phyloP scores from a whole-genome alignment of 129 eudicot species.

The Centrapalus pauciflorus region DNA sequence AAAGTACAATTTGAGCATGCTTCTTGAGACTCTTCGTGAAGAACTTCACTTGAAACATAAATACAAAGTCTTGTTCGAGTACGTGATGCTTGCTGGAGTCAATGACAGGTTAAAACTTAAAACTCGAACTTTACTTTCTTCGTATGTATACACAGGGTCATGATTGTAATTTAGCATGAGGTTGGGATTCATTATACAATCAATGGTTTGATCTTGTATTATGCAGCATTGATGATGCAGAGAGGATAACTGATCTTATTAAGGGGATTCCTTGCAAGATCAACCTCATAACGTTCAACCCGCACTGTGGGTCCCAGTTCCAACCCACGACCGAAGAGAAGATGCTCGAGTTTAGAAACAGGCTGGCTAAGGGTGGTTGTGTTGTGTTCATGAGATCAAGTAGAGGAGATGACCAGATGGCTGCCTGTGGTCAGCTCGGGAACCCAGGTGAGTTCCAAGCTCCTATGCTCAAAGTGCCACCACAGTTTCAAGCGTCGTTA shows the following conservation, averaged over 20 bases:
- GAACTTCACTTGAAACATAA: slow-evolving; percentile 60
- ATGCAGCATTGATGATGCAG: slow-evolving; percentile 82
- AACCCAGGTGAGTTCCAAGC: slow-evolving; percentile 77
- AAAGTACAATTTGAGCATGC: slow-evolving; percentile 73
- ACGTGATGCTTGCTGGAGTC: slow-evolving; percentile 92
- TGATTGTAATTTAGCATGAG: not conserved
- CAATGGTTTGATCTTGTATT: not conserved
- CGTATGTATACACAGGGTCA: not conserved
- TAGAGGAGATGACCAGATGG: slow-evolving; percentile 97
- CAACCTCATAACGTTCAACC: slow-evolving; percentile 82
- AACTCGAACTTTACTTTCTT: not conserved
- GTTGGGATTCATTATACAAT: not conserved
- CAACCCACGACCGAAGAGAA: slow-evolving; percentile 64
- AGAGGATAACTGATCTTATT: slow-evolving; percentile 70
- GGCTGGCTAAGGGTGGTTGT: slow-evolving; percentile 63
- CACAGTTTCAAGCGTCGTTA: slow-evolving; percentile 51
- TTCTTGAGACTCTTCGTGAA: slow-evolving; percentile 80
- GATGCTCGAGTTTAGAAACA: slow-evolving; percentile 73
- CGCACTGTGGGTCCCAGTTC: slow-evolving; percentile 74
- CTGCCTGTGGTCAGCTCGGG: slow-evolving; percentile 96
- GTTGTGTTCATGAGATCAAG: slow-evolving; percentile 64
- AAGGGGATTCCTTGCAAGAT: slow-evolving; percentile 94
- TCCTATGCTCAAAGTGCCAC: slow-evolving; percentile 76
- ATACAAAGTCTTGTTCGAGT: slow-evolving; percentile 81
- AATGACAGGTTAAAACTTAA: slow-evolving; percentile 68